Evolutionary conservation across 1,139 yeast species (phyloP), one percentile per base, ranked within the genome.

Genomic region (Scheffersomyces lignicola): DNA sequence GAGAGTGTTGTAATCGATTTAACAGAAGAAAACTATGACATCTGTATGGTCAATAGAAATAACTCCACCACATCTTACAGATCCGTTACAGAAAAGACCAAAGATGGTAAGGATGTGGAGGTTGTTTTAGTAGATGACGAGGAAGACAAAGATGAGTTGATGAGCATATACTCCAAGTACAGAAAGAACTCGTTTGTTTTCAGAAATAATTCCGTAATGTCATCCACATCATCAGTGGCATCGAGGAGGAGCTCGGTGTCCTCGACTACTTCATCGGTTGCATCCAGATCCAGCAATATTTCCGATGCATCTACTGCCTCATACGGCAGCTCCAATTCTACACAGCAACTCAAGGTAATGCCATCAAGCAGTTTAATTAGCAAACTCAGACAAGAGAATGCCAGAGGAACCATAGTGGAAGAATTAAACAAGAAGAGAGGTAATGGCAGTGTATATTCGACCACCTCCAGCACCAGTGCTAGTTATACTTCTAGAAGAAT

Each of bases 141-240:
- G 4, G 53, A 50, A 4, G 54, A 48, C 11, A 56, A 56, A 11
- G 65, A 62, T 35, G 73, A 66, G 17, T 53, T 66, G 34, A 52
- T 53, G 39, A 69, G 76, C 45, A 60, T 70, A 35, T 70, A 70
- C 42, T 70, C 76, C n/a, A 66, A 62, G 40, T 70, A 70, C 43
- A 60, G 65, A 34, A 55, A 54, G 31, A 49, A 57, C 24, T 23
- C 43, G 24, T 53, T 67, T 66, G 38, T 61, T 6, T 50, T 54
- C 16, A 47, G 64, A 38, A 42, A 56, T 13, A 42, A 44, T 14
- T 51, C 62, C 1, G 41, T 32, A 12, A 11, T 35, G 5, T 32
- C 41, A 9, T 21, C 8, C 5, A 5, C 29, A 10, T n/a, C n/a
- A n/a, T n/a, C n/a, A n/a, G n/a, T n/a, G n/a, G n/a, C n/a, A n/a